A percentile compares a stretch with the other conserved stretches of the same genome.
Evolutionary conservation across 345 rosid species (phyloP).

Genomic region (Camelina neglecta): DNA sequence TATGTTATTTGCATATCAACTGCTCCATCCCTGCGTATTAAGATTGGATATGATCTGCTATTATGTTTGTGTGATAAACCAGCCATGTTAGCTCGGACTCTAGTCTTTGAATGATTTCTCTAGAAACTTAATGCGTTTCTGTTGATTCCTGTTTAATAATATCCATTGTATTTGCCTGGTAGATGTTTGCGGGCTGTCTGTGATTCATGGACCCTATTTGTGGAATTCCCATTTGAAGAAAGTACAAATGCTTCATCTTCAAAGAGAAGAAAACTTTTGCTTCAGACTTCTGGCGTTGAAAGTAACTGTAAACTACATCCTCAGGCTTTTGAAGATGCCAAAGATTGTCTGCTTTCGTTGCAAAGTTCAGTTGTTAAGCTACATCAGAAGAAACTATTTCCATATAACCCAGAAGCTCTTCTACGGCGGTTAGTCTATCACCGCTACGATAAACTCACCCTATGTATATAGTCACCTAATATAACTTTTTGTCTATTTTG

Average conservation of each 20-base stretch:
- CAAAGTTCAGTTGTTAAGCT: conserved; percentile 68
- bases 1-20: conserved; percentile 4
- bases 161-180: conserved; percentile 25
- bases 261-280: conserved; percentile 59
- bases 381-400: conserved; percentile 69
- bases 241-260: conserved; percentile 41
- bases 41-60: conserved; percentile 22
- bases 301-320: conserved; percentile 25
- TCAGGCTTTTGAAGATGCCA: conserved; percentile 56
- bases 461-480: background rate
- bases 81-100: conserved; percentile 27
- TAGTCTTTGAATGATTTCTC: conserved; percentile 10
- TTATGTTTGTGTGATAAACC: conserved; percentile 5
- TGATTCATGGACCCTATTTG: conserved; percentile 64
- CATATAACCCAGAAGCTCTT: conserved; percentile 80
- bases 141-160: conserved; percentile 33
- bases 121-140: background rate
- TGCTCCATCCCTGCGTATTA: conserved; percentile 7
- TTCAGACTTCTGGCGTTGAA: conserved; percentile 32
- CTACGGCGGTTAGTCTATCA: conserved; percentile 56
- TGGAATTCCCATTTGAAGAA: conserved; percentile 47
- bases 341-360: conserved; percentile 76
- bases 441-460: background rate
- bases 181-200: conserved; percentile 67
- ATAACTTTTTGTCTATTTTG: conserved; percentile 6